Evolutionary conservation across 495 filamentous ascomycete genomes (phyloP), one percentile per base, ranked within the genome.

Genomic region (Podospora pseudocomata): DNA sequence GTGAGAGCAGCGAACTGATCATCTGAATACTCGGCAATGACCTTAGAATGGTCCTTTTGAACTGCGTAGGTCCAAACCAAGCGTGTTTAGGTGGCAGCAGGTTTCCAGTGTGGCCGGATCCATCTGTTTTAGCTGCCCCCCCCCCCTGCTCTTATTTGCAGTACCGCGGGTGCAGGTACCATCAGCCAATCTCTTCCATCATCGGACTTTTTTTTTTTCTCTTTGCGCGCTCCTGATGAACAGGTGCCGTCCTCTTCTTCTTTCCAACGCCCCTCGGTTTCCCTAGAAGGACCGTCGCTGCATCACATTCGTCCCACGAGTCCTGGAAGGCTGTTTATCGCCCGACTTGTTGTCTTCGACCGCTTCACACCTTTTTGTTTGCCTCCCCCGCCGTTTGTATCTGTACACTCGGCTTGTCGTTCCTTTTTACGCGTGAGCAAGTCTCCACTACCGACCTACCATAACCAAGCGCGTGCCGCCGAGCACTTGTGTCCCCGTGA

Each of bases 111-210:
- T 49, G 59, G 32, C 49, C 4, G 66, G 64, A 28, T 65, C 67
- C 65, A 34, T 66, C 59, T 56, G 71, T 68, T 67, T 68, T 73
- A 67, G 71, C 62, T 59, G 64, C 1, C 20, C 20, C 20, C 20
- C 20, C 1, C 71, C 64, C 71, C 69, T 64, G 63, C 65, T 63
- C 62, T 65, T 67, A 69, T 64, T 66, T 64, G 66, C 65, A 65
- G 53, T 60, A 53, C 62, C 64, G 65, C 53, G 26, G 65, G 68
- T 56, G 56, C 65, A 55, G 39, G 63, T 65, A 67, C 69, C 66
- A 65, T 23, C 71, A 71, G 66, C 71, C 71, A 73, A 73, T 73
- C 71, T 73, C 71, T 56, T 49, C 27, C 23, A 60, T 67, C 59
- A 16, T 54, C 18, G 53, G 16, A 9, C 19, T 44, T 63, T 56